Conservation (phyloP, 2,329 filamentous ascomycete genomes). For the Trichophyton verrucosum region DNA sequence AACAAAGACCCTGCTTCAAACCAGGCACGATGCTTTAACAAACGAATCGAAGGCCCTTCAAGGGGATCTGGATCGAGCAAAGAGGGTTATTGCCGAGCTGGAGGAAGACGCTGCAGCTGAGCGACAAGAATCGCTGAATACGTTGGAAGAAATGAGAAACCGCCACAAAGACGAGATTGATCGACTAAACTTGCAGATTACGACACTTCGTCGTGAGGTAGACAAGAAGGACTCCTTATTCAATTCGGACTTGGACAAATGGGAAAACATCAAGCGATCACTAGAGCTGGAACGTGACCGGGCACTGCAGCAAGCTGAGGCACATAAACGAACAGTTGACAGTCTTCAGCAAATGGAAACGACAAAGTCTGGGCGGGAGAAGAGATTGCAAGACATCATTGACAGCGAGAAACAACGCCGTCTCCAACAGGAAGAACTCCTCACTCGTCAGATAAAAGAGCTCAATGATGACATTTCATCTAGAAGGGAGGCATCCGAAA, state of each 20-base stretch:
- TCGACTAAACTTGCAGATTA: conserved; percentile 44
- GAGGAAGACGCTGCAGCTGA: conserved; percentile 41
- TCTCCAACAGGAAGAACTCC: conserved; percentile 54
- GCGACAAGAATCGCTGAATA: conserved; percentile 46
- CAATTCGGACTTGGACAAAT: conserved; percentile 59
- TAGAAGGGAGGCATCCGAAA: conserved; percentile 53
- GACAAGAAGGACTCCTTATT: conserved; percentile 59
- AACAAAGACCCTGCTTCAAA: conserved; percentile 58
- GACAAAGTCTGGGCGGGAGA: conserved; percentile 54
- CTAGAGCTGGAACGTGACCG: conserved; percentile 54
- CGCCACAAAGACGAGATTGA: conserved; percentile 46
- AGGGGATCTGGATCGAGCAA: conserved; percentile 44
- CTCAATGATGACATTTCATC: conserved; percentile 58
- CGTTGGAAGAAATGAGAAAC: conserved; percentile 47
- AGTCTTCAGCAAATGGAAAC: conserved; percentile 57
- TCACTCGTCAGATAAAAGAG: conserved; percentile 62
- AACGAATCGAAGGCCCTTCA: conserved; percentile 56
- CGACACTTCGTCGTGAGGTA: conserved; percentile 50
- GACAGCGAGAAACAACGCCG: conserved; percentile 62
- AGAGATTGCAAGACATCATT: conserved; percentile 53
- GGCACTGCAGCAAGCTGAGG: conserved; percentile 54
- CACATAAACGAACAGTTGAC: conserved; percentile 59
- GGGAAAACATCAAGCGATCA: conserved; percentile 54
- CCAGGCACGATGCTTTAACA: conserved; percentile 54
- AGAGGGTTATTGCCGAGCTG: conserved; percentile 35